These are phyloP conservation scores for Lipomyces oligophaga DNA, from an alignment of 805 yeast species.

Conservation along the genomic window DNA sequence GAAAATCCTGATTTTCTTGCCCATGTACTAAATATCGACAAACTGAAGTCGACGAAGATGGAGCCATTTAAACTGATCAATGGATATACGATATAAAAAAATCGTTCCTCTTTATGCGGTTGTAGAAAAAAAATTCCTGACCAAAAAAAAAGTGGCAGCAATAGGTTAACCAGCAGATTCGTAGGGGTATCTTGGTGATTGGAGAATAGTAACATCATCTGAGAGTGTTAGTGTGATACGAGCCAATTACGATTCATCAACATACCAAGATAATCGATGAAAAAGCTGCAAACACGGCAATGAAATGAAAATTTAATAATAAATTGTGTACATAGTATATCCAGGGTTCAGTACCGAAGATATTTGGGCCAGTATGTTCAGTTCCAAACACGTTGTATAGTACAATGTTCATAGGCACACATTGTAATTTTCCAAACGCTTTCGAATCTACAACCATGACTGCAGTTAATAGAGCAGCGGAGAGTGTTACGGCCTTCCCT, in stretches of 20 bases:
- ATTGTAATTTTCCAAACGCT: constrained; percentile 51
- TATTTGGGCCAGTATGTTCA: constrained; percentile 77
- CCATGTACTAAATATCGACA: background rate
- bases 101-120: constrained; percentile 92
- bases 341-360: constrained; percentile 83
- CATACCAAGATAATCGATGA: constrained; percentile 19
- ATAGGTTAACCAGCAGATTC: constrained; percentile 10
- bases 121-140: constrained; percentile 59
- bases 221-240: background rate
- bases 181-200: background rate
- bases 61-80: constrained; percentile 63
- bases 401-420: constrained; percentile 80
- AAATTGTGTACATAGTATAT: constrained; percentile 66
- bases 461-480: constrained; percentile 12
- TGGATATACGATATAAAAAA: constrained; percentile 80
- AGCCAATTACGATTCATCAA: too few relatives aligned
- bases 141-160: constrained; percentile 62
- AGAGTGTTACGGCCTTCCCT: constrained; percentile 11
- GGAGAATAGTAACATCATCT: background rate
- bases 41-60: constrained; percentile 38
- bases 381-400: constrained; percentile 74
- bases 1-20: background rate
- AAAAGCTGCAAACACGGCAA: constrained; percentile 34
- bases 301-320: constrained; percentile 65
- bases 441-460: constrained; percentile 52